Base-by-base conservation (phyloP, 139 green algal species). In the Yamagishiella unicocca region DNA sequence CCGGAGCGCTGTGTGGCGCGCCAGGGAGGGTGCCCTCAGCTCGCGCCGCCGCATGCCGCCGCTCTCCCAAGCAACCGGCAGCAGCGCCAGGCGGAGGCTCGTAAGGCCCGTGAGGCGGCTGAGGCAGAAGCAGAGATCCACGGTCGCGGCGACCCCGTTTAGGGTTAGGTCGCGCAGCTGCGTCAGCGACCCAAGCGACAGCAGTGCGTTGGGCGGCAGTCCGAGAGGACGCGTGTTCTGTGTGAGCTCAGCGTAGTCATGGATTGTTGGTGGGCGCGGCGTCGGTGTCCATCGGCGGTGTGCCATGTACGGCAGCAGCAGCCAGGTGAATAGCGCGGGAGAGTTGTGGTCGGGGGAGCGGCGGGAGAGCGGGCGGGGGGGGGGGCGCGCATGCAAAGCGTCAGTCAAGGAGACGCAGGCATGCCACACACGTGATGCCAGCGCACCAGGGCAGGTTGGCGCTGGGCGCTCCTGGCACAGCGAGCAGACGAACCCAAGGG, bases 121-220 rank as follows among this genome's bases (percentile, higher is more conserved):
- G 17, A 84, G 55, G 37, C 25, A 40, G 58, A 61, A 84, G 9
- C 21, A 43, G 38, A 84, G 77, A 31, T 84, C 77, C 38, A 84
- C 37, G 4, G 53, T 33, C 1, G 40, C 17, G 12, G 77, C 77
- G 6, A 40, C 58, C 5, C 77, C 77, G 37, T 3, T 38, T n/a
- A 84, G 37, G 3, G 55, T 27, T 7, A 84, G 77, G 38, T 31
- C 35, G 14, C 21, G 8, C 12, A 84, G 77, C 25, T 43, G 35
- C 6, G 38, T 33, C 3, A 73, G 55, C 2, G 3, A 2, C 4
- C 77, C 77, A 0, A 84, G 4, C 2, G 77, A 84, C 5, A 72
- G 27, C 12, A 84, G 29, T 8, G 54, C 77, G 8, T 64, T 55
- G 27, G 55, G 77, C 14, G 77, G 77, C 25, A 74, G 58, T 25